phyloP scores from a whole-genome alignment of 805 yeast species.

The Candida sanyiensis region DNA sequence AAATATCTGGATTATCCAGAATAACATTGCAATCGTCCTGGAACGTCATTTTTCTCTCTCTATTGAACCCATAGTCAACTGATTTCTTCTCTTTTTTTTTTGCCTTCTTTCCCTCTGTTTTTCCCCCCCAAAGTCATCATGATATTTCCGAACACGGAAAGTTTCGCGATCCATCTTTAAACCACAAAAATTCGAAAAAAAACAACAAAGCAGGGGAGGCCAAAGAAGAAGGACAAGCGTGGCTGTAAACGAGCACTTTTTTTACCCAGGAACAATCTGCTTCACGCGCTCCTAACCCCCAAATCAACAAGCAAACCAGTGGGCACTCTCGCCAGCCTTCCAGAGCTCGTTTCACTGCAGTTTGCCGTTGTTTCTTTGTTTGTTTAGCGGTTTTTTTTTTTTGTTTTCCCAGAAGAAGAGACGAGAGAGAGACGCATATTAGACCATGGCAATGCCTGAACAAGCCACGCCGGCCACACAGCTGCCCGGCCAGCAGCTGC shows the following conservation, averaged over 20 bases:
- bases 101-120: background rate
- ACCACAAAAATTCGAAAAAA: background rate
- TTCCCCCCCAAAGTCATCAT: background rate
- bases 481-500: too few species aligned
- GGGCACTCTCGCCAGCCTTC: too few species aligned
- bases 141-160: background rate
- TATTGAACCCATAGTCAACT: background rate
- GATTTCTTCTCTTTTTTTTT: background rate
- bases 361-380: background rate
- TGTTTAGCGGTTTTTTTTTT: background rate
- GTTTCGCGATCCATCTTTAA: background rate
- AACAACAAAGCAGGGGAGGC: slow-evolving; percentile 1
- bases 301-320: too few species aligned
- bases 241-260: slow-evolving; percentile 20
- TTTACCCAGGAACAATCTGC: too few species aligned
- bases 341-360: background rate
- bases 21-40: slow-evolving; percentile 28
- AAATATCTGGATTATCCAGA: slow-evolving; percentile 26
- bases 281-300: too few species aligned
- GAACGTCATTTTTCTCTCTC: slow-evolving; percentile 8
- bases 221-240: slow-evolving; percentile 15
- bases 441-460: background rate
- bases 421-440: background rate
- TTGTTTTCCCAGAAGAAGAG: background rate
- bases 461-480: background rate